Base-by-base conservation (phyloP, 2,329 filamentous ascomycete species). In the Diaporthe citriasiana region DNA sequence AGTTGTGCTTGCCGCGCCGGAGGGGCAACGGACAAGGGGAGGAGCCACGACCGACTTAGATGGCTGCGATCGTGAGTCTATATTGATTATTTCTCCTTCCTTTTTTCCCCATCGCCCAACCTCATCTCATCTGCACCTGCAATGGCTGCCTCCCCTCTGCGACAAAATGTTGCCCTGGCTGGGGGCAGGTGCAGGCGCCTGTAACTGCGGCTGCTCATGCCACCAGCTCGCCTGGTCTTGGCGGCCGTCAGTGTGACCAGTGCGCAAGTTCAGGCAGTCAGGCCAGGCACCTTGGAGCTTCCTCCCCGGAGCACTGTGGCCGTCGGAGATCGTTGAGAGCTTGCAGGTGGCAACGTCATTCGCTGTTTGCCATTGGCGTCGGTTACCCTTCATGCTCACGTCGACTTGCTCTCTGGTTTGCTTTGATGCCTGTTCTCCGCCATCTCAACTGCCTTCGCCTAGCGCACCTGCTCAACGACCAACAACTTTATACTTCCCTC, bases 31-130 rank as follows among this genome's bases (percentile, higher is more conserved):
- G 63, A 66, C 45, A 35, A 51, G 60, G 63, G 63, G 45, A 66
- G 63, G 45, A 66, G 63, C 63, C 22, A 22, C 63, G 27, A 56
- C 30, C 19, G 35, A 42, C 40, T 66, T 75, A 70, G 59, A 75
- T 75, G 73, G 73, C 73, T 73, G 73, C 73, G 35, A 65, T 75
- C 51, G 73, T 75, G 45, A 75, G 73, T 75, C 19, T n/a, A 25
- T 35, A 17, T 27, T 60, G 35, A 45, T 30, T 17, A 45, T 55
- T 42, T 51, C 27, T 53, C 12, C 7, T 57, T 12, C 30, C 40
- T 27, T n/a, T 50, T n/a, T n/a, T n/a, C n/a, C 9, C 69, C 38
- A 42, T 40, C 53, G 33, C 10, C 10, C 19, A 19, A 19, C 22
- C 17, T 30, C 47, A 5, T 40, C 50, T 22, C 53, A 9, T 50